phyloP scores from a whole-genome alignment of 176 grass and related monocot species.

The Elaeis guineensis region DNA sequence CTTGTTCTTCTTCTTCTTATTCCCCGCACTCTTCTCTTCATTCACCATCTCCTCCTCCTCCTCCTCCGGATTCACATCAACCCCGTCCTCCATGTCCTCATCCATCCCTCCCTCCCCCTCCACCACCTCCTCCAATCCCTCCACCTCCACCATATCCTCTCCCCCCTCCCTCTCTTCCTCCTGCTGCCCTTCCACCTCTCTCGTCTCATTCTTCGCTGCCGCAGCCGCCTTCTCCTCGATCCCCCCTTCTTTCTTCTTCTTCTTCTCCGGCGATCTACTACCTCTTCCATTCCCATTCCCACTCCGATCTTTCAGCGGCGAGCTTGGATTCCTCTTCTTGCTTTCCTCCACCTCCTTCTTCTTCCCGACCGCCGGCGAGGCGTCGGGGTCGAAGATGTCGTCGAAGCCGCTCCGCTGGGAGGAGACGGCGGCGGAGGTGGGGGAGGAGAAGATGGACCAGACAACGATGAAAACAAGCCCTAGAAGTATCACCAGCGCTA shows the following conservation, averaged over 20 bases:
- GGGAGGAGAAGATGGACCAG: constrained; percentile 65
- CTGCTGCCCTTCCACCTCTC: background rate
- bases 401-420: too few species aligned
- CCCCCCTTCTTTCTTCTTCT: constrained; percentile 23
- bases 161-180: constrained; percentile 17
- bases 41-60: constrained; percentile 22
- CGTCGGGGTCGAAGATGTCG: constrained; percentile 27
- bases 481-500: constrained; percentile 59
- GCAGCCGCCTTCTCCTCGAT: constrained; percentile 20
- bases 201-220: background rate
- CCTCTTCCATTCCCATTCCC: constrained; percentile 24
- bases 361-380: constrained; percentile 4
- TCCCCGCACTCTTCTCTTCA: constrained; percentile 18
- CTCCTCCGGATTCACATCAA: constrained; percentile 15
- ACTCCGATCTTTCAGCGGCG: constrained; percentile 3
- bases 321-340: constrained; percentile 21
- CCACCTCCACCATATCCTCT: constrained; percentile 30
- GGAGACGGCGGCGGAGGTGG: constrained; percentile 39
- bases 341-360: background rate
- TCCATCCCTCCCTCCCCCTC: constrained; percentile 35
- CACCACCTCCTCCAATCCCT: constrained; percentile 25
- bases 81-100: constrained; percentile 32
- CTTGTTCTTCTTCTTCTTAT: constrained; percentile 14
- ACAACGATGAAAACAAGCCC: constrained; percentile 70
- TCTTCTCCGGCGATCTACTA: background rate